phyloP scores from a whole-genome alignment of 148 eudicot species.

The Mesembryanthemum crystallinum region DNA sequence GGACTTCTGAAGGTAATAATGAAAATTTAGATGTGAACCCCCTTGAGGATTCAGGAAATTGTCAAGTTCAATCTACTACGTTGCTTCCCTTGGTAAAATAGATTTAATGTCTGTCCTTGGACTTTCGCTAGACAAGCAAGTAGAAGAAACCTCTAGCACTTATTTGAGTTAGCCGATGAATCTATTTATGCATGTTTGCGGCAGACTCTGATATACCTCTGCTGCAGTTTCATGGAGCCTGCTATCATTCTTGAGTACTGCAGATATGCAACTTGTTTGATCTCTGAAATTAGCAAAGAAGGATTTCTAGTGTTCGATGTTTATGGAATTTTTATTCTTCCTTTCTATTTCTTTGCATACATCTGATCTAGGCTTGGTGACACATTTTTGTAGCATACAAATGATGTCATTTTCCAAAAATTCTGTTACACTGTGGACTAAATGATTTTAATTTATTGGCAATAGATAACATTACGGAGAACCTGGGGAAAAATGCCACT shows the following conservation, averaged over 20 bases:
- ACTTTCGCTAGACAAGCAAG: no score
- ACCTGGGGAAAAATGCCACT: slow-evolving; percentile 54
- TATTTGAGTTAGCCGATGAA: no score
- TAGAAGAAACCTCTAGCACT: no score
- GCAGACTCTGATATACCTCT: no score
- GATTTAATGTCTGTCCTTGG: no score
- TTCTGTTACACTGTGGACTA: not conserved
- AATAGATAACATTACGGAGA: slow-evolving; percentile 39
- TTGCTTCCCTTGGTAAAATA: no score
- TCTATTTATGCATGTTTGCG: no score
- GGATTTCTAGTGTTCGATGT: not conserved
- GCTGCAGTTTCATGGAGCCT: not conserved
- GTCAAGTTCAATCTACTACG: no score
- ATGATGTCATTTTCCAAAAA: not conserved
- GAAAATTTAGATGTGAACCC: no score
- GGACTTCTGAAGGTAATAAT: no score
- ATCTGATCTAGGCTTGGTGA: not conserved
- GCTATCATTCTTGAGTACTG: not conserved
- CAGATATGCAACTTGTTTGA: not conserved
- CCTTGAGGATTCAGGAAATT: no score
- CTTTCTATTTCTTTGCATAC: not conserved
- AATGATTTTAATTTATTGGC: slow-evolving; percentile 11
- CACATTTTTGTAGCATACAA: not conserved
- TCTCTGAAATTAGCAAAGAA: not conserved
- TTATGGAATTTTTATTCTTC: not conserved